Evolutionary conservation across 2,329 filamentous ascomycete species (phyloP).

Genomic region (Orbilia blumenaviensis): DNA sequence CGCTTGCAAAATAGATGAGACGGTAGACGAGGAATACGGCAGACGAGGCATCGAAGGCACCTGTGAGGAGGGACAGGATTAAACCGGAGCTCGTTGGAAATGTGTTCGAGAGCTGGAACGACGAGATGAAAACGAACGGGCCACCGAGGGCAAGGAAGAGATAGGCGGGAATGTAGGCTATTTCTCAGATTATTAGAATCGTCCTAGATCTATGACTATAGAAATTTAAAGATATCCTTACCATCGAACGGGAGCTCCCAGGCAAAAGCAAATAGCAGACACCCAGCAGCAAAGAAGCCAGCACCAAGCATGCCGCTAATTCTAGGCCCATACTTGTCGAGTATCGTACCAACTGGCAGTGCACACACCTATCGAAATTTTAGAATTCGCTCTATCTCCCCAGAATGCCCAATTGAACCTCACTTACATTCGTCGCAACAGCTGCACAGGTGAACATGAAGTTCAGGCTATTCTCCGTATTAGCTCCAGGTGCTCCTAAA

Average conservation of each 20-base stretch:
- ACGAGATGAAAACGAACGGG: conserved; percentile 82
- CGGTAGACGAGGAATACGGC: conserved; percentile 80
- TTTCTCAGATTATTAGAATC: conserved; percentile 11
- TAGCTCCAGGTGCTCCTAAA: not conserved
- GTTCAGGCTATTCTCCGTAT: conserved; percentile 68
- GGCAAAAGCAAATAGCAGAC: conserved; percentile 76
- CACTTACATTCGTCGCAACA: conserved; percentile 76
- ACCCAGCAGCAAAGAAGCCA: conserved; percentile 74
- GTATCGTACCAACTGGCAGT: conserved; percentile 82
- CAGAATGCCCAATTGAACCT: not conserved
- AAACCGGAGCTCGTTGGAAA: conserved; percentile 79
- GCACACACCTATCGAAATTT: conserved; percentile 68
- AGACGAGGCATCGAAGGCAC: conserved; percentile 83
- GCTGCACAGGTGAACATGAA: conserved; percentile 93
- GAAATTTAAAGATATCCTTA: conserved; percentile 27
- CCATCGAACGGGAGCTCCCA: conserved; percentile 74
- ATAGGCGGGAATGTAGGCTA: conserved; percentile 73
- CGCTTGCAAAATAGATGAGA: conserved; percentile 71
- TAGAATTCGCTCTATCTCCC: not conserved
- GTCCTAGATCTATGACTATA: not conserved
- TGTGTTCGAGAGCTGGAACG: conserved; percentile 84
- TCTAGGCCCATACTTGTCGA: conserved; percentile 83
- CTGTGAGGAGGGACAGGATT: conserved; percentile 81
- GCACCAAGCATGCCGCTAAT: conserved; percentile 76
- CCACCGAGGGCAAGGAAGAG: conserved; percentile 80